These are phyloP conservation scores for Kandelia obovata DNA, from an alignment of 345 rosid species.

Conservation along the genomic window DNA sequence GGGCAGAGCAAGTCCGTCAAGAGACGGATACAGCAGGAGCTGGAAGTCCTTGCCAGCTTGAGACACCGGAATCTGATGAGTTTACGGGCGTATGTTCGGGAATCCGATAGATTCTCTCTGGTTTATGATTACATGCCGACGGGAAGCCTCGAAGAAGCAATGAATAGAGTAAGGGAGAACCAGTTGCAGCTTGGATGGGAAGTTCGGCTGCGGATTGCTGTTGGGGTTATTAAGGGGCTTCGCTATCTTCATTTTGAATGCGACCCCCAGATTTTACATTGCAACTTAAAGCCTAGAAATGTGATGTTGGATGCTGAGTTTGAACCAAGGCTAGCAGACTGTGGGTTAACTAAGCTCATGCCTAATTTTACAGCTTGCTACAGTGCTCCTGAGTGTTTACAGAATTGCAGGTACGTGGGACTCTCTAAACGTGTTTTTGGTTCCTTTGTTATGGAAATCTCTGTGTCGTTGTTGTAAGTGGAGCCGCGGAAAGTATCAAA, in stretches of 20 bases:
- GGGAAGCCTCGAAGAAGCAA: constrained; percentile 82
- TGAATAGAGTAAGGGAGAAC: constrained; percentile 61
- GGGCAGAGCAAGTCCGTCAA: constrained; percentile 52
- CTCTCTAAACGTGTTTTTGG: not conserved
- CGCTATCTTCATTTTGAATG: constrained; percentile 72
- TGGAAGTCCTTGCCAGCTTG: constrained; percentile 72
- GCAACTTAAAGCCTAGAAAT: constrained; percentile 77
- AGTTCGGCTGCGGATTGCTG: constrained; percentile 73
- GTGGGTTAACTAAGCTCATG: constrained; percentile 63
- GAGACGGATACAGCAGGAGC: constrained; percentile 73
- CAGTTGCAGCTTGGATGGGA: constrained; percentile 79
- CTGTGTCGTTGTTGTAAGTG: too few species aligned
- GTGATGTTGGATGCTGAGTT: constrained; percentile 92
- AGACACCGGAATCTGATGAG: constrained; percentile 87
- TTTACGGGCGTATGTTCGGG: constrained; percentile 77
- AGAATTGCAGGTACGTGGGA: constrained; percentile 58
- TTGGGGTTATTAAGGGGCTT: constrained; percentile 87
- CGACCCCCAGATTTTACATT: constrained; percentile 66
- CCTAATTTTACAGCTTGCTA: constrained; percentile 55
- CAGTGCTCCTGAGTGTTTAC: constrained; percentile 74
- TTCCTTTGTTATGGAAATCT: too few species aligned
- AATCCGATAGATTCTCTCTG: constrained; percentile 59
- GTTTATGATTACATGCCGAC: constrained; percentile 78
- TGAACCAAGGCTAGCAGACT: constrained; percentile 78
- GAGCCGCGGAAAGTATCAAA: too few species aligned